phyloP scores from a whole-genome alignment of 805 yeast species.

The Ogataea kodamae region DNA sequence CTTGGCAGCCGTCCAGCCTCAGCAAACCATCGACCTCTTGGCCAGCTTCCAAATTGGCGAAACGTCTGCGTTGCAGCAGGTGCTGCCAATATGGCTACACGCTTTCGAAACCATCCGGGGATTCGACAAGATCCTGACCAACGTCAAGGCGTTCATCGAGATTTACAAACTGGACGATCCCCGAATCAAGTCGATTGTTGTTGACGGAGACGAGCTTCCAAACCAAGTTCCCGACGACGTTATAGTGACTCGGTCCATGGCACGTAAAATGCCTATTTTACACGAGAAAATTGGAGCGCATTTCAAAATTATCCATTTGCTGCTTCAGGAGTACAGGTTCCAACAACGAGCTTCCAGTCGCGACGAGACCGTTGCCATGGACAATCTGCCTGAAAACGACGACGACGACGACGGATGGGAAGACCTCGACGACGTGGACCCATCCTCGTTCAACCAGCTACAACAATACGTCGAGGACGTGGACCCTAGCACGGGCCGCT shows the following conservation, averaged over 20 bases:
- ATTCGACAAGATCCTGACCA: constrained; percentile 61
- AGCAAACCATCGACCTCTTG: constrained; percentile 61
- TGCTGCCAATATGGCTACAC: constrained; percentile 78
- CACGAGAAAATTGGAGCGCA: constrained; percentile 67
- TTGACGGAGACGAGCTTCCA: constrained; percentile 75
- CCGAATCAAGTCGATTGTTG: constrained; percentile 48
- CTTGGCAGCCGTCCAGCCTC: constrained; percentile 59
- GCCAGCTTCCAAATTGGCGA: constrained; percentile 34
- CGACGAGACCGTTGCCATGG: constrained; percentile 37
- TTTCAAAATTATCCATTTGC: constrained; percentile 66
- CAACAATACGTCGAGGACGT: constrained; percentile 45
- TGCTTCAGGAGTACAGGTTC: constrained; percentile 64
- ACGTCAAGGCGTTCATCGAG: constrained; percentile 67
- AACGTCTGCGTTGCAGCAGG: constrained; percentile 46
- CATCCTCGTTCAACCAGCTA: constrained; percentile 59
- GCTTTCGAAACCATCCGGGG: constrained; percentile 82
- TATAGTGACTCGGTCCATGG: constrained; percentile 86
- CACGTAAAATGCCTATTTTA: constrained; percentile 57
- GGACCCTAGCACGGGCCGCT: constrained; percentile 13
- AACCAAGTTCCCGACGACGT: constrained; percentile 46
- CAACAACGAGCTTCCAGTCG: constrained; percentile 46
- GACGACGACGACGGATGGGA: constrained; percentile 67
- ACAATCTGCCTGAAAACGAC: constrained; percentile 21
- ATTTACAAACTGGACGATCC: constrained; percentile 58
- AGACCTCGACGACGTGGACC: constrained; percentile 65